A percentile compares a stretch with the other conserved stretches of the same genome.
phyloP scores from a whole-genome alignment of 495 filamentous ascomycete genomes.

The Haplographium delicatum region DNA sequence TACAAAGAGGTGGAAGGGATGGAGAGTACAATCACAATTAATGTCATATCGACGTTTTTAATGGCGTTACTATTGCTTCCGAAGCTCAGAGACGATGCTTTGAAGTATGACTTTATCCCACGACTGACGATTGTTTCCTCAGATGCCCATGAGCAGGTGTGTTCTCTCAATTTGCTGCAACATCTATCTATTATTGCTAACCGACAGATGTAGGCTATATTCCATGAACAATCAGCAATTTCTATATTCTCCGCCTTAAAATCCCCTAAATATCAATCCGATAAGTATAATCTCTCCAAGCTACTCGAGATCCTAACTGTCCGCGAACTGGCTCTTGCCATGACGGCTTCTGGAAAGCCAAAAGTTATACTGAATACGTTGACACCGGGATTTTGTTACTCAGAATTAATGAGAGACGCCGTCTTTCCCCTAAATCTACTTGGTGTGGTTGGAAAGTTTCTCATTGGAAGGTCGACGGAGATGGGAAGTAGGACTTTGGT shows the following conservation, averaged over 20 bases:
- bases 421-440: conserved; percentile 9
- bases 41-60: conserved; percentile 46
- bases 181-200: not conserved
- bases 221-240: conserved; percentile 5
- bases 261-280: conserved; percentile 3
- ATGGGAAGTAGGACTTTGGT: conserved; percentile 17
- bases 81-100: conserved; percentile 20
- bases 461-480: conserved; percentile 17
- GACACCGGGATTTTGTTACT: conserved; percentile 27
- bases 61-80: conserved; percentile 37
- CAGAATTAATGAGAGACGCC: conserved; percentile 16
- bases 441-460: conserved; percentile 6
- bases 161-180: not conserved
- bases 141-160: conserved; percentile 27
- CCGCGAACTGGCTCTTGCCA: conserved; percentile 37
- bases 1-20: conserved; percentile 20
- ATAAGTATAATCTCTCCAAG: conserved; percentile 44
- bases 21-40: conserved; percentile 36
- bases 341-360: conserved; percentile 18
- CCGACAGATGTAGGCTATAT: conserved; percentile 3
- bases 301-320: conserved; percentile 45
- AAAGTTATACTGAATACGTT: conserved; percentile 47
- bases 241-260: conserved; percentile 12
- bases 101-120: conserved; percentile 16
- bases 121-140: conserved; percentile 20